Evolutionary conservation across 2,329 filamentous ascomycete species (phyloP).

Genomic region (Fusarium paranaense): DNA sequence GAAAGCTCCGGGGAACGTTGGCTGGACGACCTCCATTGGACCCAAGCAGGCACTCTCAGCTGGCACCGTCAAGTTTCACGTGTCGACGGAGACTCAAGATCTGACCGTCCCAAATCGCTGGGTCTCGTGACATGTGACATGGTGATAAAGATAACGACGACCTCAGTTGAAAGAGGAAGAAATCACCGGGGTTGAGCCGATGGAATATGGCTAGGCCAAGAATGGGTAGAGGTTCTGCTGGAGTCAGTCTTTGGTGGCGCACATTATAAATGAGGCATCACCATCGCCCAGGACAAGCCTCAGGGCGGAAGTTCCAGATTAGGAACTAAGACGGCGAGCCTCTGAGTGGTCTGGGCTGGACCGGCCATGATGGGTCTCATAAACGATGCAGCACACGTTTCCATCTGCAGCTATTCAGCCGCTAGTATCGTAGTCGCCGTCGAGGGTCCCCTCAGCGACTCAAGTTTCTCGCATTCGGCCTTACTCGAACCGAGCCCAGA

Average conservation of each 20-base stretch:
- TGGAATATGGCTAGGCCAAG: slow-evolving; percentile 16
- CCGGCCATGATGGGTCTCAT: slow-evolving; percentile 19
- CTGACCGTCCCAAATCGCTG: background rate
- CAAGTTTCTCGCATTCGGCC: slow-evolving; percentile 35
- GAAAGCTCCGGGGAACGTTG: slow-evolving; percentile 38
- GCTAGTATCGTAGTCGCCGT: slow-evolving; percentile 35
- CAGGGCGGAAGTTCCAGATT: slow-evolving; percentile 29
- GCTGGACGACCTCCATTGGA: background rate
- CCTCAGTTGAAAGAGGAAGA: slow-evolving; percentile 6
- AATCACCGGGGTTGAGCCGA: slow-evolving; percentile 22
- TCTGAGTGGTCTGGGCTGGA: background rate
- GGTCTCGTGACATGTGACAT: slow-evolving; percentile 14
- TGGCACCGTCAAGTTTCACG: slow-evolving; percentile 27
- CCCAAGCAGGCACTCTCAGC: background rate
- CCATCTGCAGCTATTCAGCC: slow-evolving; percentile 19
- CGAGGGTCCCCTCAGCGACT: slow-evolving; percentile 18
- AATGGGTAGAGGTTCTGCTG: slow-evolving; percentile 20
- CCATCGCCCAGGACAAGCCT: background rate
- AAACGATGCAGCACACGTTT: slow-evolving; percentile 28
- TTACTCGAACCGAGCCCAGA: slow-evolving; percentile 34
- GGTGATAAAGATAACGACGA: background rate
- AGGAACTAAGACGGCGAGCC: slow-evolving; percentile 6
- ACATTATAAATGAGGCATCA: slow-evolving; percentile 25
- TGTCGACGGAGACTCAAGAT: slow-evolving; percentile 4
- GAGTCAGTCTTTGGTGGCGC: slow-evolving; percentile 6